Conservation (phyloP, 129 eudicot genomes). For the Flaveria bidentis region DNA sequence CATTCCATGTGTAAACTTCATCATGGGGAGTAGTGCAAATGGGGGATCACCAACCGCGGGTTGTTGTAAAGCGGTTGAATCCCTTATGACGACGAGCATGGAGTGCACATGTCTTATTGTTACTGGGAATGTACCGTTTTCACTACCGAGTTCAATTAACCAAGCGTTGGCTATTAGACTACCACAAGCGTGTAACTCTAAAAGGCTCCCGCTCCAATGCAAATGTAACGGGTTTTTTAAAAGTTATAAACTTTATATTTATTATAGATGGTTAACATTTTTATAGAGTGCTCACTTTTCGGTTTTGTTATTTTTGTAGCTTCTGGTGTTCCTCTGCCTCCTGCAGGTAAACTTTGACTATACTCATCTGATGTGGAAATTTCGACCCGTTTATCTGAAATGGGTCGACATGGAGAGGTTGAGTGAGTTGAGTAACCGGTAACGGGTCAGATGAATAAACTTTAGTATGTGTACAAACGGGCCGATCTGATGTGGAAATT, state of each 20-base stretch:
- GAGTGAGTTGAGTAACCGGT: neutral
- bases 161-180: slow-evolving; percentile 58
- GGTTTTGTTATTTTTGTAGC: slow-evolving; percentile 49
- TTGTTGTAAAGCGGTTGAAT: slow-evolving; percentile 60
- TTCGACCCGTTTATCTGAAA: neutral
- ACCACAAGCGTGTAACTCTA: slow-evolving; percentile 55
- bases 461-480: neutral
- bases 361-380: neutral
- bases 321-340: slow-evolving; percentile 63
- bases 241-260: neutral
- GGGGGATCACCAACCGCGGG: slow-evolving; percentile 58
- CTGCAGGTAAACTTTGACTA: slow-evolving; percentile 60
- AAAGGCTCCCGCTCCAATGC: slow-evolving; percentile 68
- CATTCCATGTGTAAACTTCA: slow-evolving; percentile 64
- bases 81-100: slow-evolving; percentile 48
- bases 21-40: slow-evolving; percentile 64
- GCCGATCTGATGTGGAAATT: neutral
- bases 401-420: neutral
- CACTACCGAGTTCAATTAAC: slow-evolving; percentile 52
- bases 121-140: slow-evolving; percentile 70
- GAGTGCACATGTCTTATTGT: slow-evolving; percentile 75
- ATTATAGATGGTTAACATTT: neutral
- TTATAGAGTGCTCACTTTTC: neutral
- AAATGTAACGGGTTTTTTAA: slow-evolving; percentile 44
- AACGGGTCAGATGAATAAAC: neutral